Base-by-base conservation (phyloP, 1,139 yeast genomes). In the Lodderomyces margitis region DNA sequence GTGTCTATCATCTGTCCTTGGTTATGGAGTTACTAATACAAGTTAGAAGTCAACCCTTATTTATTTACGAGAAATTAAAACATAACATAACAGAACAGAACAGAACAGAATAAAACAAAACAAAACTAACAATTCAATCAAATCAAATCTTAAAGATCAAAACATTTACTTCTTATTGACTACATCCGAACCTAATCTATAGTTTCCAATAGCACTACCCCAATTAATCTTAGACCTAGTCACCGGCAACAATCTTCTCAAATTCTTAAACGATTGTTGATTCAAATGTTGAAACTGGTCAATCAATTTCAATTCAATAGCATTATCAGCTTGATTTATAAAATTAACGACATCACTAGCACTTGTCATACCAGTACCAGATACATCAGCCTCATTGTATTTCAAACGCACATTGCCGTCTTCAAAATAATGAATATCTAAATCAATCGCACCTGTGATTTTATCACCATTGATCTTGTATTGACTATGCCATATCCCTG, bases 201-300 rank as follows among this genome's bases (percentile, higher is more conserved):
- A 89, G 59, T 83, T 86, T 12, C 95, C 95, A 55, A 89, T 87
- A 14, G 96, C 89, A 57, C 80, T 86, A 34, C 96, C 96, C 98
- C 98, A 92, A 61, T 88, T 87, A 58, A 92, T 84, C 63, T 86
- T 89, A 12, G 96, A 78, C 58, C 96, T 77, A 21, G 96, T 91
- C 33, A 92, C 83, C 2, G 98, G 98, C 48, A 92, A 73, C 60
- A 88, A 87, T 61, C 98, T 81, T 66, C 98, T 79, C 52, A 92
- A 75, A 47, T 78, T 78, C 65, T 91, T 92, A 70, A 92, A 92
- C 45, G 81, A 78, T 41, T 75, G 75, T 50, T 88, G 95, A 62
- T 91, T 91, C 57, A 92, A 74, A 27, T 79, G 79, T 35, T 77
- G 71, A 57, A 92, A 86, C 45, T 85, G 73, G 45, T 69, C 74